Conservation (phyloP, 2,329 filamentous ascomycete genomes). For the Xylariaceae sp. region DNA sequence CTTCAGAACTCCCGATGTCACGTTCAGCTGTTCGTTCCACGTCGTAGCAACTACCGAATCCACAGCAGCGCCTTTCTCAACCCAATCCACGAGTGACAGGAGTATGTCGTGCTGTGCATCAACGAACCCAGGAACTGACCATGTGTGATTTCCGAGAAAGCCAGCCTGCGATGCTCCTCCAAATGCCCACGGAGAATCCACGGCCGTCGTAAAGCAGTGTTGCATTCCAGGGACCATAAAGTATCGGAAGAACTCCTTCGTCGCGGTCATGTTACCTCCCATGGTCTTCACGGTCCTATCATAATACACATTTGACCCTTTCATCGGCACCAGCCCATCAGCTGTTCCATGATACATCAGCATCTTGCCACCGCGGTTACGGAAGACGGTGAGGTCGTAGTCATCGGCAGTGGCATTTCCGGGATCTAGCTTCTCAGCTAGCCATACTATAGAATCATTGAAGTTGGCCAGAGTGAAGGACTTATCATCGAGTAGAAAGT, state of each 20-base stretch:
- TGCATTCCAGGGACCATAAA: slow-evolving; percentile 53
- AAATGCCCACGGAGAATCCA: slow-evolving; percentile 39
- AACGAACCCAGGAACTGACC: slow-evolving; percentile 34
- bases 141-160: slow-evolving; percentile 26
- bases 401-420: slow-evolving; percentile 36
- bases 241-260: slow-evolving; percentile 48
- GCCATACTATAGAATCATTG: slow-evolving; percentile 28
- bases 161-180: slow-evolving; percentile 29
- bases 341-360: slow-evolving; percentile 44
- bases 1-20: slow-evolving; percentile 36
- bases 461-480: slow-evolving; percentile 33
- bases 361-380: slow-evolving; percentile 39
- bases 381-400: slow-evolving; percentile 37
- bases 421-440: slow-evolving; percentile 34
- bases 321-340: slow-evolving; percentile 38
- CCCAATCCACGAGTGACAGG: slow-evolving; percentile 36
- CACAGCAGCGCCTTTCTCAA: slow-evolving; percentile 31
- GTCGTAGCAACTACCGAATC: slow-evolving; percentile 34
- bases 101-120: slow-evolving; percentile 36
- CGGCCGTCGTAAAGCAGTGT: slow-evolving; percentile 39
- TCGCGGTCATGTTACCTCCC: slow-evolving; percentile 26
- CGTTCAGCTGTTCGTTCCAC: slow-evolving; percentile 25
- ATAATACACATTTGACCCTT: slow-evolving; percentile 35
- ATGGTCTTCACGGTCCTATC: slow-evolving; percentile 25
- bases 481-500: slow-evolving; percentile 39